Base-by-base conservation (phyloP, 176 grass and related monocot genomes). In the Poa annua region DNA sequence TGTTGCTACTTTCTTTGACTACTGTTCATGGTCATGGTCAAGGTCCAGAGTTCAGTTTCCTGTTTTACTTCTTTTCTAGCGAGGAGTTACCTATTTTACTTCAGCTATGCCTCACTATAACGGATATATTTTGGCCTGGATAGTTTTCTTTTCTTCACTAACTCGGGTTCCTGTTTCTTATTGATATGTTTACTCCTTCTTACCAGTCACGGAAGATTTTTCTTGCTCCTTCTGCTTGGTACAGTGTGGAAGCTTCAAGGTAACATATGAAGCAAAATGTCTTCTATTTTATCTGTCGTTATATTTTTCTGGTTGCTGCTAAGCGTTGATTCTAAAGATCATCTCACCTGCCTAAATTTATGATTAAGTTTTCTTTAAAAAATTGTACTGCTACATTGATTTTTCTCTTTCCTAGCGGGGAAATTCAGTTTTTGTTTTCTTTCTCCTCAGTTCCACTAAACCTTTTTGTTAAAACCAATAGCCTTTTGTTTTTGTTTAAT, bases 171-270 rank as follows among this genome's bases (percentile, higher is more conserved):
- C 59, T 62, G 11, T 63, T 91, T 70, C 35, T 24, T 44, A 41
- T 83, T 77, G 65, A 77, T 62, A 29, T 36, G n/a, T 85, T 74
- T 3, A 54, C 62, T 62, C 24, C 48, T 79, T 79, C 51, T 82
- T 86, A 83, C 71, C 89, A 94, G 91, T 94, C 48, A 97, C 89
- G 7, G 94, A 92, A 82, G 91, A 93, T 74, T 97, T 97, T 78
- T 50, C 83, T 56, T 97, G 94, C 55, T 69, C 91, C 34, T 88
- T 97, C 77, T 97, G 91, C 85, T 85, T 94, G 77, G 80, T 84
- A 59, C 84, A 85, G 71, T 94, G 89, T 85, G 94, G 85, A 84
- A 97, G 88, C 79, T 97, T 86, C 76, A 88, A 83, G 94, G 94
- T 97, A 92, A 76, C 71, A 4, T 84, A 24, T 71, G 25, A 48